A percentile compares a stretch with the other conserved stretches of the same genome.
These are phyloP conservation scores for Boletus insuetus DNA, from an alignment of 768 basidiomycete genomes.

Conservation along the genomic window DNA sequence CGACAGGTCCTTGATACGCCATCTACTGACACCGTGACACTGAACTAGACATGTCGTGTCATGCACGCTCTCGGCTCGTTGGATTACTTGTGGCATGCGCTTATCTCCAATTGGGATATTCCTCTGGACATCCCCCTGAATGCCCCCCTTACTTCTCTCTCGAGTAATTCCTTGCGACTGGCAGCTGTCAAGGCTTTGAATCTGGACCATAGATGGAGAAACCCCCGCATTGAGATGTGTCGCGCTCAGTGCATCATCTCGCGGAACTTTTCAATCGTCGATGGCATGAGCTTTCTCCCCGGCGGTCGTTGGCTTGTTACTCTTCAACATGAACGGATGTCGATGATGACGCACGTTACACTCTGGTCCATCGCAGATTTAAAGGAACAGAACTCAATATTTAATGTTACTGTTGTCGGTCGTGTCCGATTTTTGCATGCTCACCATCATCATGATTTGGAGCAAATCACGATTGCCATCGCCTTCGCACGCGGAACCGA, in stretches of 20 bases:
- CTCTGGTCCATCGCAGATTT: conserved; percentile 43
- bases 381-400: conserved; percentile 24
- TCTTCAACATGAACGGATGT: conserved; percentile 34
- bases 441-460: conserved; percentile 23
- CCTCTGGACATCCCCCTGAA: conserved; percentile 42
- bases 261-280: conserved; percentile 37
- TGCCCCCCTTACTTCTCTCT: conserved; percentile 31
- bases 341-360: conserved; percentile 40
- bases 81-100: conserved; percentile 59
- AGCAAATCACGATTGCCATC: conserved; percentile 22
- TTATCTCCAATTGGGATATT: conserved; percentile 27
- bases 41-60: conserved; percentile 53
- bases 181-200: conserved; percentile 43
- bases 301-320: conserved; percentile 51
- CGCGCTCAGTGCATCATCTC: conserved; percentile 36
- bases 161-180: conserved; percentile 40
- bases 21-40: conserved; percentile 8
- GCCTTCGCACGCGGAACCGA: conserved; percentile 10
- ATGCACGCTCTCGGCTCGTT: conserved; percentile 49
- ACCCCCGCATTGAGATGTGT: conserved; percentile 34
- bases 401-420: conserved; percentile 26
- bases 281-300: conserved; percentile 45
- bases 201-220: conserved; percentile 51
- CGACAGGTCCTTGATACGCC: not conserved
- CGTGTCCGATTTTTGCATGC: conserved; percentile 36